These are phyloP conservation scores for Plasmodium blacklocki DNA, from an alignment of 169 alveolate genomes.

Conservation along the genomic window DNA sequence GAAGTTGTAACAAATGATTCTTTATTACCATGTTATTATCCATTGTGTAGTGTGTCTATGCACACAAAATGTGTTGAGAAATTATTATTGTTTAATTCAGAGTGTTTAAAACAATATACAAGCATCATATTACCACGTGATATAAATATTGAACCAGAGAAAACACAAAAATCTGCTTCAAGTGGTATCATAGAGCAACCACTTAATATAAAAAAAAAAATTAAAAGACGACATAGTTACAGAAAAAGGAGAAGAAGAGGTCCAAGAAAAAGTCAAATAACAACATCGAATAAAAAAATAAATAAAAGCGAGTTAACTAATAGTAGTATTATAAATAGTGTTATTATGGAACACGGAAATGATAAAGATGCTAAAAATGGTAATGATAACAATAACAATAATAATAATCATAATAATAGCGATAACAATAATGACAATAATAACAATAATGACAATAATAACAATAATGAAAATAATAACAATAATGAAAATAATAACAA, in stretches of 20 bases:
- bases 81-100: not conserved
- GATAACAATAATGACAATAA: not conserved
- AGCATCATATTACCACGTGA: not conserved
- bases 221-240: not conserved
- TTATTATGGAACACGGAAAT: too few relatives aligned
- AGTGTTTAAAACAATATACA: constrained; percentile 29
- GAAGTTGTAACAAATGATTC: constrained; percentile 32
- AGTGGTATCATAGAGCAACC: not conserved
- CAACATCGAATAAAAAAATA: constrained; percentile 12
- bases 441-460: not conserved
- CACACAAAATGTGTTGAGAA: constrained; percentile 74
- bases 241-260: not conserved
- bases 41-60: constrained; percentile 67
- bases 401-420: not conserved
- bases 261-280: not conserved
- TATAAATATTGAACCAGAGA: not conserved
- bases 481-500: too few relatives aligned
- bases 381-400: not conserved
- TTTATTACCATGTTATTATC: constrained; percentile 71
- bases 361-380: not conserved
- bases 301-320: not conserved
- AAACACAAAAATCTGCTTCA: not conserved
- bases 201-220: not conserved
- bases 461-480: too few relatives aligned
- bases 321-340: too few relatives aligned